phyloP scores from a whole-genome alignment of 2,329 filamentous ascomycete species.

The Paramyrothecium sp. region DNA sequence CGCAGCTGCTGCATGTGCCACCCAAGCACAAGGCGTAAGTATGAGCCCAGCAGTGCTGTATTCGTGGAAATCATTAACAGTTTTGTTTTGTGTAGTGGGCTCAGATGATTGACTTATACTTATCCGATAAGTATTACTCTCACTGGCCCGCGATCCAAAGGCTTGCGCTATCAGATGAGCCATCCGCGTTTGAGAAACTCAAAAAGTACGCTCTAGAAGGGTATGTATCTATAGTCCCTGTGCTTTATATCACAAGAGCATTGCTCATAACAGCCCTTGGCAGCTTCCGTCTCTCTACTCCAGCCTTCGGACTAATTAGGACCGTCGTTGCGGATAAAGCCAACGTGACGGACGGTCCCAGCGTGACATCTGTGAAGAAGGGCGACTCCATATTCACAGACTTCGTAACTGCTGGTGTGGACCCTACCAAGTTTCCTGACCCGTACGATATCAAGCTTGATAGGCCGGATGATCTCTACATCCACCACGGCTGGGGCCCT shows the following conservation, averaged over 20 bases:
- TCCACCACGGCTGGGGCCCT: slow-evolving; percentile 50
- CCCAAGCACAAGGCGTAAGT: slow-evolving; percentile 46
- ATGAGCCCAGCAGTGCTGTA: background rate
- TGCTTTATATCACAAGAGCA: background rate
- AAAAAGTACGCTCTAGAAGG: slow-evolving; percentile 48
- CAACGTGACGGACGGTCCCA: slow-evolving; percentile 31
- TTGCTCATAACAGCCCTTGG: slow-evolving; percentile 9
- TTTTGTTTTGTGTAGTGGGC: slow-evolving; percentile 41
- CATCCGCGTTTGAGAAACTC: slow-evolving; percentile 43
- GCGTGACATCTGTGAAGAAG: slow-evolving; percentile 24
- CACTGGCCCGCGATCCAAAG: slow-evolving; percentile 47
- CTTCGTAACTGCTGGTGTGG: slow-evolving; percentile 46
- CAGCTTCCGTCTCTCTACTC: slow-evolving; percentile 43
- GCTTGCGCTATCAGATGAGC: slow-evolving; percentile 39
- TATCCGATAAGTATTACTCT: slow-evolving; percentile 39
- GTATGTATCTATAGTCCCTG: slow-evolving; percentile 5
- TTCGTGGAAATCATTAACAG: background rate
- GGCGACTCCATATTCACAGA: slow-evolving; percentile 50
- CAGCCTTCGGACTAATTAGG: slow-evolving; percentile 47
- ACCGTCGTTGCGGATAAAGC: slow-evolving; percentile 31
- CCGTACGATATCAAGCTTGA: slow-evolving; percentile 49
- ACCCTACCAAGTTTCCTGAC: slow-evolving; percentile 47
- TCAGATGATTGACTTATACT: slow-evolving; percentile 51
- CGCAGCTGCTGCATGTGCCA: slow-evolving; percentile 54
- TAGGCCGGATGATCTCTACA: slow-evolving; percentile 48